Evolutionary conservation across 139 green algal species (phyloP), one percentile per base, ranked within the genome.

Genomic region (Trebouxia sp.): DNA sequence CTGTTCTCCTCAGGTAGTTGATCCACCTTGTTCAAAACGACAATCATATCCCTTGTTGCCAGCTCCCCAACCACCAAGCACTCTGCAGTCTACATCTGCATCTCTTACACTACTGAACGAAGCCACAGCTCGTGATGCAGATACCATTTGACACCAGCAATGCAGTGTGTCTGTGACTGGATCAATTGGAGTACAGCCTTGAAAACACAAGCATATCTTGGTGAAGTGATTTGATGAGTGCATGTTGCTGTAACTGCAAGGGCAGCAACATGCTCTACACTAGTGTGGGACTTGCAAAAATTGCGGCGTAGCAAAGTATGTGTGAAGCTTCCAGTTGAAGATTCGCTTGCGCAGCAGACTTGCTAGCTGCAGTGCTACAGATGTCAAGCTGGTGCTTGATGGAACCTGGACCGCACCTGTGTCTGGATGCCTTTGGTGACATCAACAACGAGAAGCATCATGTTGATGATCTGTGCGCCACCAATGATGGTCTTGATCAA

Each of bases 401-500:
- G 48, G 17, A 58, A 58, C 14, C 17, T 58, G 48, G 14, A 14
- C 7, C 7, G 15, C 39, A 77, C 67, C 41, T 79, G 43, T 32
- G 72, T 69, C 53, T 84, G 80, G 45, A 84, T 84, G 42, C 93
- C 96, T 85, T 98, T 98, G 17, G 90, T 98, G 43, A 97, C 84
- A 79, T 99, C 96, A 0, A 98, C 84, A 1, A 99, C 95, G 12
- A 98, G 89, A 22, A 99, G 48, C 88, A 98, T 96, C 79, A 96
- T 90, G 83, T 99, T 96, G 66, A 99, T 99, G 82, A 99, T 99
- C 82, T 98, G 93, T 9, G 91, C 91, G 6, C 96, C 96, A 2
- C 95, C 96, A 39, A 99, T 92, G 83, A 99, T 96, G 38, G 96
- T 98, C 20, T 90, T 86, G 62, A 99, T 98, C 41, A 99, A 90